These are phyloP conservation scores for Tardiomyces blankii DNA, from an alignment of 1,139 yeast genomes.

Conservation along the genomic window DNA sequence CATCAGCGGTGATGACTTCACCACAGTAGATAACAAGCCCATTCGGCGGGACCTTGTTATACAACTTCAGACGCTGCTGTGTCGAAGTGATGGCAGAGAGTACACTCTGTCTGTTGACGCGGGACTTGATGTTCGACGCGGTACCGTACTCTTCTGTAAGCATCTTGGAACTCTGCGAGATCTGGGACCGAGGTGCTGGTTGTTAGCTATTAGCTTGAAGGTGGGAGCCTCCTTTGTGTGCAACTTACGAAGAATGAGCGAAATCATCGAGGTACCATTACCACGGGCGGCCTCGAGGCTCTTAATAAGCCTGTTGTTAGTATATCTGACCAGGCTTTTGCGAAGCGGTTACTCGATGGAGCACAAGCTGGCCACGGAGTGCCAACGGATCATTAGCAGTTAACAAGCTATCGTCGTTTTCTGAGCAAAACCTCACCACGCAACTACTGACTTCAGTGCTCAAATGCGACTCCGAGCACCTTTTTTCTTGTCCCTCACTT, in stretches of 20 bases:
- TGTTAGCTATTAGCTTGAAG: slow-evolving; percentile 21
- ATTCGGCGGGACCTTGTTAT: slow-evolving; percentile 81
- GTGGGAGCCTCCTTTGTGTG: neutral
- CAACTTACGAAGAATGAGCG: slow-evolving; percentile 51
- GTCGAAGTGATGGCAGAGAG: slow-evolving; percentile 95
- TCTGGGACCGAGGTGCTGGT: slow-evolving; percentile 79
- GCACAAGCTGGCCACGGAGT: too few species aligned
- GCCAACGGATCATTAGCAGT: too few species aligned
- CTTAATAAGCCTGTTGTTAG: slow-evolving; percentile 28
- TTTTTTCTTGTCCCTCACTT: too few species aligned
- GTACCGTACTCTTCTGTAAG: slow-evolving; percentile 98
- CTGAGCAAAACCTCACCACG: too few species aligned
- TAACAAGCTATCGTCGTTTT: too few species aligned
- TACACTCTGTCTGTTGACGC: slow-evolving; percentile 92
- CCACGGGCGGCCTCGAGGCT: slow-evolving; percentile 87
- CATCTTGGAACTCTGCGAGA: slow-evolving; percentile 79
- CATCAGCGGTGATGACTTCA: slow-evolving; percentile 93
- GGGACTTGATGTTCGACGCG: slow-evolving; percentile 93
- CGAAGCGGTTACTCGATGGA: too few species aligned
- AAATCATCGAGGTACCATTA: slow-evolving; percentile 98
- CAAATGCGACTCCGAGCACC: too few species aligned
- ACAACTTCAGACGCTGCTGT: slow-evolving; percentile 87
- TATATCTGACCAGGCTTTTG: neutral
- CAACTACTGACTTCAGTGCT: too few species aligned
- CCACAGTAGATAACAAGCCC: slow-evolving; percentile 97